Evolutionary conservation across 129 eudicot genomes (phyloP), one percentile per base, ranked within the genome.

Genomic region (Smallanthus sonchifolius): DNA sequence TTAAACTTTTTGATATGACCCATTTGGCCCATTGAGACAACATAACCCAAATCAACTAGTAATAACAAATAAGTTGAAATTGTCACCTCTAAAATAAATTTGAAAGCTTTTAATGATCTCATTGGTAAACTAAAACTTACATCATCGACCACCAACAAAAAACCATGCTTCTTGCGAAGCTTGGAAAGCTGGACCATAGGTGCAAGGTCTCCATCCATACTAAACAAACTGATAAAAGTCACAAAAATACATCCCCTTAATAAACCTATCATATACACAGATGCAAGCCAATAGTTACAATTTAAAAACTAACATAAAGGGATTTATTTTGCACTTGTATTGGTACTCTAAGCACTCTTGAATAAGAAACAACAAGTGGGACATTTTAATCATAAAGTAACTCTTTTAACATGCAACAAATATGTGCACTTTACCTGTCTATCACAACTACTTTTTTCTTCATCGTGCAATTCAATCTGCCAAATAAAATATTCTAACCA

Each of bases 201-300:
- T 84, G 99, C 99, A 80, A 91, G 91, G 79, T 95, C 99, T 83
- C 99, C 99, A 81, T 95, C 99, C 99, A 95, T 95, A 79, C 99
- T 95, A 82, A 95, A 95, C 75, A 95, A 88, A 92, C 99, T 94
- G 96, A 77, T 77, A 80, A 78, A 79, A 77, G 75, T 45, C 82
- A 69, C 66, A 65, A 77, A 81, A 76, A 60, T 61, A 70, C 75
- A 62, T 60, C 77, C 42, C 70, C 74, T 74, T 70, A 77, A 75
- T 62, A 77, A 10, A 77, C 72, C 85, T 72, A 67, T 48, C 63
- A 72, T 35, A 40, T 62, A 59, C 65, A 55, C 81, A 77, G 16
- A 74, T 63, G 38, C 30, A 70, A 79, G 64, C 54, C 55, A 68
- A 61, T 49, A 75, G 71, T 80, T 74, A 74, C 30, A 2, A 66